Percentiles rank a stretch among this genome's conserved stretches.
Conservation (phyloP, 192 early-diverging fungal species). For the Coemansia sp. region DNA sequence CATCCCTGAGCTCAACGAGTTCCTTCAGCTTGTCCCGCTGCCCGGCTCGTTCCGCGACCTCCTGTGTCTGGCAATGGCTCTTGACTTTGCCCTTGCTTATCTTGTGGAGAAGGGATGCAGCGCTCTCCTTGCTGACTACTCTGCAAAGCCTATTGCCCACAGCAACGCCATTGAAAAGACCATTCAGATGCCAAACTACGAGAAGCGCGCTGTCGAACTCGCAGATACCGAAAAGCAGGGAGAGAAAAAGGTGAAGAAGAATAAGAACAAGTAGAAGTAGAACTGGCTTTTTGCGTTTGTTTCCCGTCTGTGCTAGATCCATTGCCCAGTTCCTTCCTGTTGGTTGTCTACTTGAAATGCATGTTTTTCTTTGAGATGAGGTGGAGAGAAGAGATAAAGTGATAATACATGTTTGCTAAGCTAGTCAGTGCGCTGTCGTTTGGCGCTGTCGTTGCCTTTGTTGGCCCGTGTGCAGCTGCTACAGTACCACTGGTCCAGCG, state of each 20-base stretch:
- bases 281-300: not conserved
- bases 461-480: conserved; percentile 20
- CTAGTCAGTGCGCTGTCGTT: conserved; percentile 23
- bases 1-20: conserved; percentile 84
- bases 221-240: not conserved
- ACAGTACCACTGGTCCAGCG: conserved; percentile 51
- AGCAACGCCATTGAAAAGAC: conserved; percentile 28
- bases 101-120: conserved; percentile 76
- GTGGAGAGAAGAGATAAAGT: no score
- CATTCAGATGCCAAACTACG: conserved; percentile 40
- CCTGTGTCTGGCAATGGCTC: conserved; percentile 79
- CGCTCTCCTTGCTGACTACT: conserved; percentile 85
- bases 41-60: conserved; percentile 82
- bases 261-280: no score
- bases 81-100: conserved; percentile 87
- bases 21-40: conserved; percentile 89
- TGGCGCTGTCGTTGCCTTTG: not conserved
- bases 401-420: no score
- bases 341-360: not conserved
- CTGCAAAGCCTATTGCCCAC: conserved; percentile 74
- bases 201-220: conserved; percentile 11
- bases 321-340: not conserved
- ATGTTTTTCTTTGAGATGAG: not conserved
- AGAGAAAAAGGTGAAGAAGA: not conserved
- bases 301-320: no score